Evolutionary conservation across 441 rosid genomes (phyloP).

Genomic region (Raphanus hybrid): DNA sequence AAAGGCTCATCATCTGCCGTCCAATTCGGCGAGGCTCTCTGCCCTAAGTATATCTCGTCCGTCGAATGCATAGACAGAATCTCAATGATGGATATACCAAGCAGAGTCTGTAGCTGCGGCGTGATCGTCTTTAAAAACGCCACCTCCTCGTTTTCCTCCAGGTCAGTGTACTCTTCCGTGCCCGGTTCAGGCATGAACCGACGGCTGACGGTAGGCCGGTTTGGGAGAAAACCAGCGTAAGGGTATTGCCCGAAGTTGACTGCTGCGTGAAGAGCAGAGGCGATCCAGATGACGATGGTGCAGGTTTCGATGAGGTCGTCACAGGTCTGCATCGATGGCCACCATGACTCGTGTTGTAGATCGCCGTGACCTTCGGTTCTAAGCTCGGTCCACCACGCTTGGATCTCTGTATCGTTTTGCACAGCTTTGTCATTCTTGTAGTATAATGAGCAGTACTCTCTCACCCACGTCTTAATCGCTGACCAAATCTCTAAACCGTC

Average conservation of each 20-base stretch:
- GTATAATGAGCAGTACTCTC: conserved; percentile 72
- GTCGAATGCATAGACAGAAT: conserved; percentile 73
- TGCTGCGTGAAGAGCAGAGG: conserved; percentile 94
- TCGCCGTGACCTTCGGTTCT: conserved; percentile 80
- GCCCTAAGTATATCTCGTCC: conserved; percentile 86
- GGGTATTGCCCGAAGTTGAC: conserved; percentile 94
- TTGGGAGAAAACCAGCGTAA: conserved; percentile 88
- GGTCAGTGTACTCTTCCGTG: conserved; percentile 64
- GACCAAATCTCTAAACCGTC: conserved; percentile 94
- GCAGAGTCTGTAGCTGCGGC: conserved; percentile 73
- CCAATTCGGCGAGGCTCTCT: conserved; percentile 69
- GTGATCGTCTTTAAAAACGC: conserved; percentile 81
- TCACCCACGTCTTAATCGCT: conserved; percentile 81
- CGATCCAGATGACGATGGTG: conserved; percentile 83
- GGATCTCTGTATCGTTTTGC: conserved; percentile 70
- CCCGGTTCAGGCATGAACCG: conserved; percentile 91
- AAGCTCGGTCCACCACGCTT: conserved; percentile 86
- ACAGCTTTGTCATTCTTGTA: conserved; percentile 62
- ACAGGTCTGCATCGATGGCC: conserved; percentile 70
- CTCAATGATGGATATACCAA: conserved; percentile 83
- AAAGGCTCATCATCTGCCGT: conserved; percentile 67
- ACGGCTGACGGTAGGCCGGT: conserved; percentile 85
- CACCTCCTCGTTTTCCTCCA: conserved; percentile 53
- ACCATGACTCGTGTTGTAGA: conserved; percentile 68
- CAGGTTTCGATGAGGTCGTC: conserved; percentile 64